Evolutionary conservation across 805 yeast genomes (phyloP).

Genomic region (Brettanomyces naardenensis): DNA sequence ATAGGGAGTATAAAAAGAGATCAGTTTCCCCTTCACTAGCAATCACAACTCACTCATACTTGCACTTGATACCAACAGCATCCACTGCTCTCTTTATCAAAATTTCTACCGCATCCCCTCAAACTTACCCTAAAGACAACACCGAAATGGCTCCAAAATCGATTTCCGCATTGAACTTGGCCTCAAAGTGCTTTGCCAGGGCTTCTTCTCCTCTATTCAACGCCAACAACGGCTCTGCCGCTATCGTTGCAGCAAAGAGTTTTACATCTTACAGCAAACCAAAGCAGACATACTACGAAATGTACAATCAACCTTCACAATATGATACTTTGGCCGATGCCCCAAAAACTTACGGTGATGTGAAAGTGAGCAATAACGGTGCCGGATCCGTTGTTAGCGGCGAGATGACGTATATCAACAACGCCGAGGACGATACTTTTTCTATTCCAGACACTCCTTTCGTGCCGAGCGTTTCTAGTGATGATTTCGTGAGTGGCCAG

Average conservation of each 20-base stretch:
- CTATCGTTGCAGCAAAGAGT: constrained; percentile 12
- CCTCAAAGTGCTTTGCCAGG: constrained; percentile 20
- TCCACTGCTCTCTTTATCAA: constrained; percentile 1
- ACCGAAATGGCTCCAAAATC: constrained; percentile 20
- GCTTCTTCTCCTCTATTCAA: constrained; percentile 2
- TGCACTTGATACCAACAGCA: too few species aligned
- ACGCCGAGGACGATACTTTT: constrained; percentile 14
- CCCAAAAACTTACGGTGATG: constrained; percentile 2
- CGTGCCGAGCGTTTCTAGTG: constrained; percentile 25
- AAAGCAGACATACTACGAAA: constrained; percentile 15
- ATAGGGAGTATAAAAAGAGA: too few species aligned
- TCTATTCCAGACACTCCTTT: constrained; percentile 13
- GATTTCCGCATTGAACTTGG: constrained; percentile 20
- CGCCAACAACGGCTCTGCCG: not conserved
- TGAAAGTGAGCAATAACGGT: constrained; percentile 23
- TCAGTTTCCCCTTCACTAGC: too few species aligned
- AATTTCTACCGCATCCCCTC: not conserved
- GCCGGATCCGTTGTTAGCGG: constrained; percentile 22
- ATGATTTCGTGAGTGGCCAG: constrained; percentile 19
- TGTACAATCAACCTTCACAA: constrained; percentile 17
- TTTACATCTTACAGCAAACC: constrained; percentile 20
- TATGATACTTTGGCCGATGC: constrained; percentile 9
- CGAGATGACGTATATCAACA: constrained; percentile 23
- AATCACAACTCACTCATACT: too few species aligned
- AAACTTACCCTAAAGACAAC: constrained; percentile 3